phyloP scores from a whole-genome alignment of 179 eudicot genomes.

The Spinacia oleracea region DNA sequence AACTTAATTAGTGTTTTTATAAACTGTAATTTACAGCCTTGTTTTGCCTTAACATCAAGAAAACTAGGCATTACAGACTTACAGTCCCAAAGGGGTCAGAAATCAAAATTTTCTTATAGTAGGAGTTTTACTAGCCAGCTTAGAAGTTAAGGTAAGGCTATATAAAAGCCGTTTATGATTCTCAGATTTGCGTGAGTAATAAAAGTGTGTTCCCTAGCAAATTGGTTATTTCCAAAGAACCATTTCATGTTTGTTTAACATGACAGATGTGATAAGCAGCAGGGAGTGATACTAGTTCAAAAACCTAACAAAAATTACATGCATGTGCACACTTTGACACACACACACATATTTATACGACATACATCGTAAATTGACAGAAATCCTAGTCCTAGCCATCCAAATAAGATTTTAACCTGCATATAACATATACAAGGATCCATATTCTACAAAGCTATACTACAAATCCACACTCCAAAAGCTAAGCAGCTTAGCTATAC shows the following conservation, averaged over 20 bases:
- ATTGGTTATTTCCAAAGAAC: neutral
- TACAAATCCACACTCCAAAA: neutral
- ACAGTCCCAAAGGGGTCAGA: no score
- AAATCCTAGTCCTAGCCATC: neutral
- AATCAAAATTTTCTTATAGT: no score
- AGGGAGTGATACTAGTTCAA: no score
- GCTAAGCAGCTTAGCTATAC: neutral
- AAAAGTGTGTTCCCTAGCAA: neutral
- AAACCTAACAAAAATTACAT: no score
- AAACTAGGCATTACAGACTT: no score
- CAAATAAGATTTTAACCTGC: neutral
- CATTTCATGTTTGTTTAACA: neutral
- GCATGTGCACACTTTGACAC: no score
- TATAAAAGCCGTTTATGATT: neutral
- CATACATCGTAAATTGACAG: no score
- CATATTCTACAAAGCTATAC: neutral
- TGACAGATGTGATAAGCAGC: no score
- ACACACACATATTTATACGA: no score
- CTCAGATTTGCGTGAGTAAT: neutral
- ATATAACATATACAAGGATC: neutral
- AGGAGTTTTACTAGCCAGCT: neutral
- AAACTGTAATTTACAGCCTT: no score
- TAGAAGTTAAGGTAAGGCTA: neutral
- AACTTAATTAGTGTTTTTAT: no score
- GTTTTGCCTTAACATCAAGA: no score